Evolutionary conservation across 768 basidiomycete species (phyloP).

Genomic region (Leccinum imitatum): DNA sequence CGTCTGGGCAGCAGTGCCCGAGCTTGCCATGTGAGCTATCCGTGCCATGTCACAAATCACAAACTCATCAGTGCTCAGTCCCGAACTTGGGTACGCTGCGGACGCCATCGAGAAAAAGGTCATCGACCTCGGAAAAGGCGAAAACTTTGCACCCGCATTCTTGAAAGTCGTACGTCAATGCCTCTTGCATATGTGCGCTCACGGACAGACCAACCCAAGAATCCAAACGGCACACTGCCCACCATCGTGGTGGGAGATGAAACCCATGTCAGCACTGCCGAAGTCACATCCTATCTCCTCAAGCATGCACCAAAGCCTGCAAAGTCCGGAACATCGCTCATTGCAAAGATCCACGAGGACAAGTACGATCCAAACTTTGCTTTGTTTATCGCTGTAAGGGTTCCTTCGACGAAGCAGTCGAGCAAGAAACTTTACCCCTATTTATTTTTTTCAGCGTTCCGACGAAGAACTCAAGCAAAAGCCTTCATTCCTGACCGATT

Average conservation of each 20-base stretch:
- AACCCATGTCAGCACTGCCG: conserved; percentile 39
- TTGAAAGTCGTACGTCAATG: conserved; percentile 35
- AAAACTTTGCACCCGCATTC: conserved; percentile 49
- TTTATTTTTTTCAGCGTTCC: conserved; percentile 36
- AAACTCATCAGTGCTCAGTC: conserved; percentile 23
- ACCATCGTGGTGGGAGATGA: conserved; percentile 38
- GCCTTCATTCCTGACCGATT: conserved; percentile 33
- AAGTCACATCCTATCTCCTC: conserved; percentile 43
- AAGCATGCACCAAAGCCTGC: conserved; percentile 38
- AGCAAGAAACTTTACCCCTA: background rate
- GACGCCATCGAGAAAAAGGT: conserved; percentile 36
- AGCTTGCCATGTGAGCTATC: conserved; percentile 41
- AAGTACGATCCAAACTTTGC: conserved; percentile 53
- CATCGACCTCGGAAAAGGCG: conserved; percentile 45
- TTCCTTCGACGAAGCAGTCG: background rate
- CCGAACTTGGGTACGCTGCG: conserved; percentile 43
- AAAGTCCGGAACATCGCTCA: conserved; percentile 35
- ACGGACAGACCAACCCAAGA: conserved; percentile 29
- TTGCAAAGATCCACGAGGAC: conserved; percentile 44
- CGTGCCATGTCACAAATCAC: too few species aligned
- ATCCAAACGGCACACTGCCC: conserved; percentile 45
- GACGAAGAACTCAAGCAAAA: conserved; percentile 46
- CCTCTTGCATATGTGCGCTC: background rate
- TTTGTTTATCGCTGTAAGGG: conserved; percentile 39
- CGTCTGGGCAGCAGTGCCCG: conserved; percentile 42